Conservation (phyloP, 257 asterid species). For the Haberlea rhodopensis region DNA sequence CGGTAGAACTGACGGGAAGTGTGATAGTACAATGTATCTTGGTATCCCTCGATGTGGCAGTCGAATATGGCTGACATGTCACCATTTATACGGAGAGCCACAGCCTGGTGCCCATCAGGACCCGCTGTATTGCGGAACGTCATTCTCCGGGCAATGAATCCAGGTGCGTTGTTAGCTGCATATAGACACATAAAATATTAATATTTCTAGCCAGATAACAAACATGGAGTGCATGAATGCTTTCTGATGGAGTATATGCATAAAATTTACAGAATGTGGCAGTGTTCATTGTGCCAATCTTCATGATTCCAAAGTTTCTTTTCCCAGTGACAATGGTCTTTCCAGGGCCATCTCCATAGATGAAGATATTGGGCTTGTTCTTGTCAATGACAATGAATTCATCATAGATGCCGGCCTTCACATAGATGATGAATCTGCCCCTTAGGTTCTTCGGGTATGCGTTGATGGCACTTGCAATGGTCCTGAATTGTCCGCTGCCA, state of each 20-base stretch:
- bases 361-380: slow-evolving; percentile 43
- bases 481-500: slow-evolving; percentile 60
- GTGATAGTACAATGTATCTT: slow-evolving; percentile 74
- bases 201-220: no score
- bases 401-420: slow-evolving; percentile 60
- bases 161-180: slow-evolving; percentile 40
- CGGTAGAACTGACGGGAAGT: slow-evolving; percentile 53
- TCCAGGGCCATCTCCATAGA: slow-evolving; percentile 81
- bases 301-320: slow-evolving; percentile 28
- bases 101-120: slow-evolving; percentile 63
- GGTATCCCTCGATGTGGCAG: slow-evolving; percentile 67
- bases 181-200: no score
- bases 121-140: slow-evolving; percentile 73
- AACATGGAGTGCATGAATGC: no score
- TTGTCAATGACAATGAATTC: slow-evolving; percentile 54
- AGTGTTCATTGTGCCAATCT: slow-evolving; percentile 46
- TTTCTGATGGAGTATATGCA: no score
- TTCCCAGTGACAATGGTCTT: slow-evolving; percentile 54
- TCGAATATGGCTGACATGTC: slow-evolving; percentile 58
- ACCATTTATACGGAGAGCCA: slow-evolving; percentile 54
- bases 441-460: slow-evolving; percentile 48
- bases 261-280: slow-evolving; percentile 53
- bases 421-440: slow-evolving; percentile 56
- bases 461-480: slow-evolving; percentile 39
- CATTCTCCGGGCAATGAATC: slow-evolving; percentile 55